Evolutionary conservation across 1,284 basidiomycete genomes (phyloP).

Genomic region (Irpex lacteus): DNA sequence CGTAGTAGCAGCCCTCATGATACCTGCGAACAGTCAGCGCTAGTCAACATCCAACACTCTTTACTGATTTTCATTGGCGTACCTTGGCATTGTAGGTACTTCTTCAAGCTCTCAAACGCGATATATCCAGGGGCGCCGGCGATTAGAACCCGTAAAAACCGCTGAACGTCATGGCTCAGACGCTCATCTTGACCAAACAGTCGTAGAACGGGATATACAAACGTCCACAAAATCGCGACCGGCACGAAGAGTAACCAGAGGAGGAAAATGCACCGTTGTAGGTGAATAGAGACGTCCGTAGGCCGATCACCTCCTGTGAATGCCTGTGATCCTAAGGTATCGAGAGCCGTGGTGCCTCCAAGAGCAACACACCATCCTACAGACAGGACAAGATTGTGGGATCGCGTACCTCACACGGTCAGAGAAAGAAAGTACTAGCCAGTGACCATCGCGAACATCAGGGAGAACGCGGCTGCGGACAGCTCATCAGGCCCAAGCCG

Average conservation of each 20-base stretch:
- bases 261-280: conserved; percentile 64
- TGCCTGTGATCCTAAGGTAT: conserved; percentile 73
- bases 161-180: conserved; percentile 58
- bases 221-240: conserved; percentile 57
- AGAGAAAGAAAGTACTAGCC: conserved; percentile 46
- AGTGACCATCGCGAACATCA: conserved; percentile 77
- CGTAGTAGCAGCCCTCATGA: conserved; percentile 68
- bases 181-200: conserved; percentile 56
- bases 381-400: conserved; percentile 37
- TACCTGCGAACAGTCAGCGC: conserved; percentile 41
- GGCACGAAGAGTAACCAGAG: conserved; percentile 65
- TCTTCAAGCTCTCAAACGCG: conserved; percentile 74
- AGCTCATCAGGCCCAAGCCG: conserved; percentile 66
- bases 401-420: conserved; percentile 34
- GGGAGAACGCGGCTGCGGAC: conserved; percentile 66
- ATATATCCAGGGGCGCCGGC: conserved; percentile 70
- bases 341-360: conserved; percentile 73
- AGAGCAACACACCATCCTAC: conserved; percentile 74
- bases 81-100: conserved; percentile 80
- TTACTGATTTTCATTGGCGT: conserved; percentile 16
- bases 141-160: conserved; percentile 60
- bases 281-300: conserved; percentile 64
- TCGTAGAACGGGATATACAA: conserved; percentile 56
- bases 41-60: not conserved
- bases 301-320: conserved; percentile 59